Base-by-base conservation (phyloP, 1,284 basidiomycete genomes). In the Cryptococcus sp. region DNA sequence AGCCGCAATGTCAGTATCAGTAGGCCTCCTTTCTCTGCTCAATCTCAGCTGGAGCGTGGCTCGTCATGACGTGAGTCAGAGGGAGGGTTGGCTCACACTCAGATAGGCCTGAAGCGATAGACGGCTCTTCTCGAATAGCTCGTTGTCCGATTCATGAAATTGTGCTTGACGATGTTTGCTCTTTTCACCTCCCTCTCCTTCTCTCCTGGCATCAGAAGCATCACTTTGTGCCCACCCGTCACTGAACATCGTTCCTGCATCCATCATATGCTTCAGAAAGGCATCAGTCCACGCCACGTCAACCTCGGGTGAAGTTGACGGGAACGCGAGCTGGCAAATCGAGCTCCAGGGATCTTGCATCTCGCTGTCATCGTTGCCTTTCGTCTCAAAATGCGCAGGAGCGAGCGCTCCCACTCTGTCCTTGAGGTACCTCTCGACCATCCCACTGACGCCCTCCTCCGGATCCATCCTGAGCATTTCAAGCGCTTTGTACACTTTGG, bases 51-150 rank as follows among this genome's bases (percentile, higher is more conserved):
- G 8, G 43, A 5, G 27, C 45, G 27, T 47, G 40, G 27, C 22
- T 17, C 22, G 38, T 25, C 4, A 46, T 22, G 17, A n/a, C 19
- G n/a, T 0, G 16, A 11, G 35, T 10, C 17, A 16, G 7, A 50
- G 7, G 15, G 7, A 15, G n/a, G 38, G 41, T 27, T 22, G 3
- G 63, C 65, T 59, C 45, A 71, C 71, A 1, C 58, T 58, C 2
- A 73, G 46, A 54, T 73, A 66, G 3, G 62, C 64, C 49, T 71
- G 67, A 3, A 71, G 49, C 11, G 65, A 63, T 41, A 64, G 17
- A 45, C 65, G 67, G 45, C 57, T 67, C 38, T 51, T 57, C 30
- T 69, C 64, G 51, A 71, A 71, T 35, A 73, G 52, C 5, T 70
- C 65, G 20, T 64, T 65, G 51, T 65, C 67, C 13, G 30, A 35